Conservation (phyloP, 1,139 yeast genomes). For the Eremothecium sinecaudum region DNA sequence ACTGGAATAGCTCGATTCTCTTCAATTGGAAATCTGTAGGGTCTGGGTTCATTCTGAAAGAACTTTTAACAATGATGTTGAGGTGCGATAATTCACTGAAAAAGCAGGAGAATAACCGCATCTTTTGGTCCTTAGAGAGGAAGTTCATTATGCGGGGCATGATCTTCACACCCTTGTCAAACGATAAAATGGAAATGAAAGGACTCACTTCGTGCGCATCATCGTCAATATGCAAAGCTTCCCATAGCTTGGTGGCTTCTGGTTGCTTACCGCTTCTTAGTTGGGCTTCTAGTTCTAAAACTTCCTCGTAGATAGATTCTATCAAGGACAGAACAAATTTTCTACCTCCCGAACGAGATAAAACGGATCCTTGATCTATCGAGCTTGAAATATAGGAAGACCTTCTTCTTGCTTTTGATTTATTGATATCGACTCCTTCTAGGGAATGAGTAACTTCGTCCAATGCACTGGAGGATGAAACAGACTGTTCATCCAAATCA, state of each 20-base stretch:
- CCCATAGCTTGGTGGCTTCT: constrained; percentile 62
- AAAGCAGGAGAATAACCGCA: constrained; percentile 68
- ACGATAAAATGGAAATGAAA: constrained; percentile 73
- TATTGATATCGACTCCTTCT: constrained; percentile 27
- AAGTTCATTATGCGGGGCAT: constrained; percentile 85
- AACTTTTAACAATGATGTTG: constrained; percentile 68
- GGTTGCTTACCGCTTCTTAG: constrained; percentile 57
- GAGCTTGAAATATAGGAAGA: constrained; percentile 30
- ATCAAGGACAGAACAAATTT: constrained; percentile 39
- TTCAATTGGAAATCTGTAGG: constrained; percentile 47
- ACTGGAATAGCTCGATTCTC: constrained; percentile 70
- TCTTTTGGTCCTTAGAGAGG: constrained; percentile 64
- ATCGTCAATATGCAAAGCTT: constrained; percentile 58
- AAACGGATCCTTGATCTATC: constrained; percentile 27
- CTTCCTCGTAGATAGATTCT: constrained; percentile 71
- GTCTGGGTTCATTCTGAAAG: constrained; percentile 53
- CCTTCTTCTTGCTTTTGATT: constrained; percentile 29
- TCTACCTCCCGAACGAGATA: constrained; percentile 33
- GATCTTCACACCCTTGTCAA: constrained; percentile 81
- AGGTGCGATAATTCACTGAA: constrained; percentile 77
- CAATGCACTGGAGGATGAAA: constrained; percentile 61
- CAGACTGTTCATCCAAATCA: constrained; percentile 14
- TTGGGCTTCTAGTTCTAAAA: constrained; percentile 72
- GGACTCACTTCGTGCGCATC: constrained; percentile 58
- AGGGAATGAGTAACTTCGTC: constrained; percentile 45